Conservation (phyloP, 2,329 filamentous ascomycete species). For the Penicillium polonicum region DNA sequence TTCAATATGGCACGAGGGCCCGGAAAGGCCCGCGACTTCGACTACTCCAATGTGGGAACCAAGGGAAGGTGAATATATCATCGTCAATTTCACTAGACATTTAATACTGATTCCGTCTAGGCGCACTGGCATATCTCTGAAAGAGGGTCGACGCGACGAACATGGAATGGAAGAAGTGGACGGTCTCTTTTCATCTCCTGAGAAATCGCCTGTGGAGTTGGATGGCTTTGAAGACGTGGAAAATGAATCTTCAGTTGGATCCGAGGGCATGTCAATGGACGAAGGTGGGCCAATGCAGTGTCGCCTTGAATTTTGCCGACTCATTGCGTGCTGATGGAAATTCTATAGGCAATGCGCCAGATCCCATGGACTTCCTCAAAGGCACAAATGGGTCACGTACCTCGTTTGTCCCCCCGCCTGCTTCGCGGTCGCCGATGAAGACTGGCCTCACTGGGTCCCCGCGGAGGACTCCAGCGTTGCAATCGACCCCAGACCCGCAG, state of each 20-base stretch:
- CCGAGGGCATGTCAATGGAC: conserved; percentile 62
- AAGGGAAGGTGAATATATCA: conserved; percentile 43
- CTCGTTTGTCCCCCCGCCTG: conserved; percentile 40
- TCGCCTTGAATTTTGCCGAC: background rate
- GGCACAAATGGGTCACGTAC: conserved; percentile 34
- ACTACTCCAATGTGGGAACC: conserved; percentile 50
- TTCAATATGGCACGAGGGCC: conserved; percentile 42
- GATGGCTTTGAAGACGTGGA: conserved; percentile 32
- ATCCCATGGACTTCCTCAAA: conserved; percentile 43
- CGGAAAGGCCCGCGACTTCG: conserved; percentile 46
- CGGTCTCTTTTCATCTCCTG: conserved; percentile 83
- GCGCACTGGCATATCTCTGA: conserved; percentile 82
- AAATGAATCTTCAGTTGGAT: conserved; percentile 51
- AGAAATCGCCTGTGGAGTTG: conserved; percentile 53
- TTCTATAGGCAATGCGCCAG: conserved; percentile 40
- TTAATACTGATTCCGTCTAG: conserved; percentile 48
- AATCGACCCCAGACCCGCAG: conserved; percentile 43
- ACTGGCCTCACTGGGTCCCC: conserved; percentile 44
- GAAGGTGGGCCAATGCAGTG: conserved; percentile 52
- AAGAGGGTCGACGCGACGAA: conserved; percentile 81
- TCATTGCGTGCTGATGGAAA: conserved; percentile 9
- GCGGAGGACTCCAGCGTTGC: conserved; percentile 42
- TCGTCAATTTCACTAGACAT: conserved; percentile 3
- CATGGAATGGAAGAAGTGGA: conserved; percentile 88
- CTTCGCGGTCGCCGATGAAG: conserved; percentile 49